phyloP scores from a whole-genome alignment of 2,329 filamentous ascomycete genomes.

The Podosphaera fusca region DNA sequence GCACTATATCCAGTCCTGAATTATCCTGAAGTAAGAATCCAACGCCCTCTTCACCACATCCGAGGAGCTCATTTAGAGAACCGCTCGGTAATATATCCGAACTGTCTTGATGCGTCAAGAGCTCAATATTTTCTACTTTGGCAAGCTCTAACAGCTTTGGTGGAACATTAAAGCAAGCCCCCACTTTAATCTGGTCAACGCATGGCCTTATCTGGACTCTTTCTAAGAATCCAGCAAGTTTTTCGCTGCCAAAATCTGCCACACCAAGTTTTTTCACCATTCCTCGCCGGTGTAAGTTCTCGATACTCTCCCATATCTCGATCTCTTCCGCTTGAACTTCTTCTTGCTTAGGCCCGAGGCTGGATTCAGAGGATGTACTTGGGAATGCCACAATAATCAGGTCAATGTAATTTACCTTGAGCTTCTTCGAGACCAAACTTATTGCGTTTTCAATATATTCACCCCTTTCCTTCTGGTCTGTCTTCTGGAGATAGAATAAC shows the following conservation, averaged over 20 bases:
- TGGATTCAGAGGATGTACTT: constrained; percentile 77
- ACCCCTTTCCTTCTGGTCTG: constrained; percentile 38
- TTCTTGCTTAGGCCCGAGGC: constrained; percentile 49
- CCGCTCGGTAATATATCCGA: constrained; percentile 74
- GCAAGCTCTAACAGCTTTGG: constrained; percentile 67
- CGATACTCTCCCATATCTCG: constrained; percentile 48
- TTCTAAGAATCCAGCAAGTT: constrained; percentile 54
- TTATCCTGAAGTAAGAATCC: constrained; percentile 40
- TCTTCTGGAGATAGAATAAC: constrained; percentile 67
- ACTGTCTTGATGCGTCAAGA: constrained; percentile 85
- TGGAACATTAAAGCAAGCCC: constrained; percentile 88
- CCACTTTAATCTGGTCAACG: constrained; percentile 89
- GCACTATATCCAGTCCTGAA: constrained; percentile 30
- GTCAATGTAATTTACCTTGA: constrained; percentile 55
- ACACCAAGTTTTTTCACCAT: constrained; percentile 57
- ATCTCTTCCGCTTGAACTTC: constrained; percentile 39
- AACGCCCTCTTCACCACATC: constrained; percentile 46
- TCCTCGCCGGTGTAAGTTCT: constrained; percentile 47
- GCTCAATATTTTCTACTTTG: constrained; percentile 60
- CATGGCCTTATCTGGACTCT: constrained; percentile 48
- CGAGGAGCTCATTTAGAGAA: constrained; percentile 64
- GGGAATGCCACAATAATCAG: constrained; percentile 85
- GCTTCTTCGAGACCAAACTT: constrained; percentile 53
- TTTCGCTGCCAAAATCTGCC: constrained; percentile 73
- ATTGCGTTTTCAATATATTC: constrained; percentile 58